These are phyloP conservation scores for Exophiala sp. DNA, from an alignment of 2,329 filamentous ascomycete genomes.

Conservation along the genomic window DNA sequence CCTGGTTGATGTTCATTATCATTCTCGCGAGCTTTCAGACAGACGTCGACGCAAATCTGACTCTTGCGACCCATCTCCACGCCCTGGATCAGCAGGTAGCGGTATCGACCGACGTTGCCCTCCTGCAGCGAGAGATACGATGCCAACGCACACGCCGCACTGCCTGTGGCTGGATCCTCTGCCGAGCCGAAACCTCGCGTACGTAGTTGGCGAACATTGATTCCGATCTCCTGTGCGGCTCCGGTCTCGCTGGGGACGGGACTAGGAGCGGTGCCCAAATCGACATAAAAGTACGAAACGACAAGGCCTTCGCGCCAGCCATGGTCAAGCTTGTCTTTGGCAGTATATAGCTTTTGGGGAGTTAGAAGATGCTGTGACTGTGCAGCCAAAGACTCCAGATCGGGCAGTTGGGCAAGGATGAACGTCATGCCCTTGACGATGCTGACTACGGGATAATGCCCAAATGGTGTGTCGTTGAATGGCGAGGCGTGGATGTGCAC, in stretches of 20 bases:
- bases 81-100: constrained; percentile 57
- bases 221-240: too few species aligned
- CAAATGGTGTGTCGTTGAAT: constrained; percentile 19
- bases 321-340: constrained; percentile 31
- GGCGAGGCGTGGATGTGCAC: constrained; percentile 33
- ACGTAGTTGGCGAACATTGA: constrained; percentile 9
- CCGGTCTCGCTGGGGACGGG: too few species aligned
- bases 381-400: constrained; percentile 52
- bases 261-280: constrained; percentile 10
- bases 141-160: constrained; percentile 54
- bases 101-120: constrained; percentile 36
- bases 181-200: constrained; percentile 17
- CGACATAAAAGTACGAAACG: constrained; percentile 30
- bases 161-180: constrained; percentile 60
- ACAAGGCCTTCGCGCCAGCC: constrained; percentile 33
- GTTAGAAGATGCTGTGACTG: constrained; percentile 26
- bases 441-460: constrained; percentile 30
- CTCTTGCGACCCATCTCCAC: constrained; percentile 58
- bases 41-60: constrained; percentile 36
- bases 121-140: constrained; percentile 49
- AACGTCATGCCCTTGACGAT: constrained; percentile 49
- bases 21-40: neutral
- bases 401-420: constrained; percentile 57
- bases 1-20: neutral
- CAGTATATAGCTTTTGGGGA: constrained; percentile 29